Conservation (phyloP, 2,329 filamentous ascomycete genomes). For the Colletotrichum cereale region DNA sequence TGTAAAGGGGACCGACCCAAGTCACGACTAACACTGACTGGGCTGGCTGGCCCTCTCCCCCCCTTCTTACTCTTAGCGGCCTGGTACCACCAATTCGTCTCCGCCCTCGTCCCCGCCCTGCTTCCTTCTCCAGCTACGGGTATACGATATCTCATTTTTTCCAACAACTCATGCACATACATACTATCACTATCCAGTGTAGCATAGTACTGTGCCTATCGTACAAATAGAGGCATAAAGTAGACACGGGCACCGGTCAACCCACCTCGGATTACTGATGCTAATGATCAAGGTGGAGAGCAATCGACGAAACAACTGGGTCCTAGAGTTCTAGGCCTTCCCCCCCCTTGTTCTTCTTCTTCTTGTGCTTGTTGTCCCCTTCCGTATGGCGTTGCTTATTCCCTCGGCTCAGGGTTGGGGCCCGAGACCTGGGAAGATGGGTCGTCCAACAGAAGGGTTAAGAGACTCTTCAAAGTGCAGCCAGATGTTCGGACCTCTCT, state of each 20-base stretch:
- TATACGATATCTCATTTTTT: background rate
- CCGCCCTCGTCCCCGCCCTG: background rate
- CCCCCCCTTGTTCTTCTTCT: too few relatives aligned
- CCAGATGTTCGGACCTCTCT: background rate
- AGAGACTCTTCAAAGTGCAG: background rate
- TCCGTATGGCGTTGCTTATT: background rate
- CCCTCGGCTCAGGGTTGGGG: background rate
- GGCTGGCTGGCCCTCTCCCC: background rate
- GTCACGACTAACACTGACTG: background rate
- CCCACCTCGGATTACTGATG: background rate
- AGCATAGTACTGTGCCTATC: background rate
- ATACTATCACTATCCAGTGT: too few relatives aligned
- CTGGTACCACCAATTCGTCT: background rate
- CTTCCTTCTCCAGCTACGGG: background rate
- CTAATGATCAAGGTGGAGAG: slow-evolving; percentile 8
- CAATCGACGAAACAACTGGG: slow-evolving; percentile 11
- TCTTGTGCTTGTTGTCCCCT: background rate
- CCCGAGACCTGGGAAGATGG: background rate
- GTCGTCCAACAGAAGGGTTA: background rate
- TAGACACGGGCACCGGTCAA: background rate
- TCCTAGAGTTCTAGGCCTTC: slow-evolving; percentile 24
- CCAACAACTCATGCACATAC: background rate
- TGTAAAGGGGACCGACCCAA: background rate
- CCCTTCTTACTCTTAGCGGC: background rate
- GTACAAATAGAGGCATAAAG: background rate